phyloP scores from a whole-genome alignment of 2,329 filamentous ascomycete genomes.

The Alternaria sp. region DNA sequence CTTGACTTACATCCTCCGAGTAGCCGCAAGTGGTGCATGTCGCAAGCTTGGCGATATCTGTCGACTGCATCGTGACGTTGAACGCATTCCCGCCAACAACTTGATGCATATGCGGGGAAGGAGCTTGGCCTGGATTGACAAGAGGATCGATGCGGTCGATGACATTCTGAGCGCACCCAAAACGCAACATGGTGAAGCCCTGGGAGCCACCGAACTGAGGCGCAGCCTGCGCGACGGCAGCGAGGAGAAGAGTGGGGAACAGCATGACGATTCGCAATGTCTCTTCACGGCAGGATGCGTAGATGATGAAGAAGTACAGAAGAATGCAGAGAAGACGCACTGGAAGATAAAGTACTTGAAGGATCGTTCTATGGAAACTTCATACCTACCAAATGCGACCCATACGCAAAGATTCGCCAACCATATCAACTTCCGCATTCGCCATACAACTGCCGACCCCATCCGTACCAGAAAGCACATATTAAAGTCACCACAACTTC shows the following conservation, averaged over 20 bases:
- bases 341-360: not conserved
- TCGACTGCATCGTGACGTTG: conserved; percentile 53
- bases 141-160: conserved; percentile 43
- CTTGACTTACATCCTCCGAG: conserved; percentile 23
- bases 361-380: too few species aligned
- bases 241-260: conserved; percentile 28
- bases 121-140: conserved; percentile 46
- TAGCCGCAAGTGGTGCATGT: conserved; percentile 52
- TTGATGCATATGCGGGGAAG: conserved; percentile 49
- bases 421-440: not conserved
- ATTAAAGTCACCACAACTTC: conserved; percentile 3
- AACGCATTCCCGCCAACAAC: conserved; percentile 55
- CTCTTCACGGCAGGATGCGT: not conserved
- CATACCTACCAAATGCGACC: not conserved
- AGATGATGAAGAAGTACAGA: not conserved
- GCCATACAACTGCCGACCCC: conserved; percentile 1
- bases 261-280: conserved; percentile 19
- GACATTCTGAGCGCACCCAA: conserved; percentile 41
- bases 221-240: conserved; percentile 27
- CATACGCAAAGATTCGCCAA: not conserved
- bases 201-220: conserved; percentile 25
- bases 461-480: not conserved
- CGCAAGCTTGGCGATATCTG: conserved; percentile 36
- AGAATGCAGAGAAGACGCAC: not conserved
- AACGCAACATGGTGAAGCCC: conserved; percentile 40